phyloP scores from a whole-genome alignment of 352 stramenopile species.

The Globisporangium emineosum region DNA sequence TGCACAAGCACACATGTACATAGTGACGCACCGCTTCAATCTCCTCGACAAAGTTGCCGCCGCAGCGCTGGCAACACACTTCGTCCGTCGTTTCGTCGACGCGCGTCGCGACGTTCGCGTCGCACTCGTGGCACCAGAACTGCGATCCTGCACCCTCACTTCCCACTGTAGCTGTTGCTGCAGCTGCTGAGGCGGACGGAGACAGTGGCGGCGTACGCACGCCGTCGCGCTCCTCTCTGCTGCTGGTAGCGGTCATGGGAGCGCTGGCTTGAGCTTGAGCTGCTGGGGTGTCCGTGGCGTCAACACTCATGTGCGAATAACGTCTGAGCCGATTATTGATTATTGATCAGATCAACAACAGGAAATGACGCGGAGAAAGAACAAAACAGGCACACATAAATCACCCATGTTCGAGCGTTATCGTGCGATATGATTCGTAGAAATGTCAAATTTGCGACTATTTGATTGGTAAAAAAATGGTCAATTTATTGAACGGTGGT shows the following conservation, averaged over 20 bases:
- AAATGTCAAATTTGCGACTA: too few species aligned
- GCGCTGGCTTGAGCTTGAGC: background rate
- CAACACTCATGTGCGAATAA: slow-evolving; percentile 1
- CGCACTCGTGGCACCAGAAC: slow-evolving; percentile 88
- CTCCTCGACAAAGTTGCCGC: slow-evolving; percentile 85
- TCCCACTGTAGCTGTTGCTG: background rate
- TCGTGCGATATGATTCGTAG: background rate
- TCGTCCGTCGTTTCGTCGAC: slow-evolving; percentile 61
- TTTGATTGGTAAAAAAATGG: too few species aligned
- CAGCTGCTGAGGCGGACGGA: background rate
- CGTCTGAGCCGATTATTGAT: background rate
- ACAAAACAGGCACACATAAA: background rate
- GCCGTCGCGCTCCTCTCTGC: background rate
- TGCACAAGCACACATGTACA: background rate
- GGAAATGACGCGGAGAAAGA: background rate
- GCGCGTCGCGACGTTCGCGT: slow-evolving; percentile 42
- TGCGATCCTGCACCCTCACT: slow-evolving; percentile 10
- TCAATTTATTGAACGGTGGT: too few species aligned
- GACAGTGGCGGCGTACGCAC: slow-evolving; percentile 19
- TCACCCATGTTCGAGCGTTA: background rate
- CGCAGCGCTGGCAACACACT: slow-evolving; percentile 67
- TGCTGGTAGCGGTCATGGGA: background rate
- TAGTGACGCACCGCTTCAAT: slow-evolving; percentile 51
- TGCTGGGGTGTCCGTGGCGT: background rate
- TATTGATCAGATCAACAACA: background rate